Percentiles rank a stretch among this genome's conserved stretches.
Conservation (phyloP, 2,329 filamentous ascomycete genomes). For the Talaromyces atroroseus region DNA sequence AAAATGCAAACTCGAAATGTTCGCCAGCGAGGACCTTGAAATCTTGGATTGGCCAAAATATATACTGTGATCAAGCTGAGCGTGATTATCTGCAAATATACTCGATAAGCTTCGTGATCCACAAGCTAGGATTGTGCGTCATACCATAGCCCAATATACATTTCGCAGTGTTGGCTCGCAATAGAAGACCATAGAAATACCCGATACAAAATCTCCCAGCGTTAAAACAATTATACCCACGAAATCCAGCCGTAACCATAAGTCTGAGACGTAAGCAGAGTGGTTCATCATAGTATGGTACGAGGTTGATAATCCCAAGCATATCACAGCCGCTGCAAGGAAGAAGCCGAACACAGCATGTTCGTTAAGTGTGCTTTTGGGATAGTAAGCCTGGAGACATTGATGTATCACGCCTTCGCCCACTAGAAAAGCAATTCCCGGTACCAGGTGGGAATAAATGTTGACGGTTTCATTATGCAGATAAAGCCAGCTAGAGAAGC, state of each 20-base stretch:
- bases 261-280: slow-evolving; percentile 20
- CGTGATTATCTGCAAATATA: slow-evolving; percentile 21
- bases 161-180: slow-evolving; percentile 24
- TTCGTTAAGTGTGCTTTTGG: slow-evolving; percentile 12
- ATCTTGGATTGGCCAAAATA: slow-evolving; percentile 30
- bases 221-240: slow-evolving; percentile 30
- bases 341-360: slow-evolving; percentile 17
- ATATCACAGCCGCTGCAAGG: slow-evolving; percentile 25
- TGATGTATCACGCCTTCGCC: slow-evolving; percentile 8
- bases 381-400: slow-evolving; percentile 10
- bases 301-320: slow-evolving; percentile 26
- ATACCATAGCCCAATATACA: slow-evolving; percentile 33
- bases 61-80: slow-evolving; percentile 26
- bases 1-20: slow-evolving; percentile 24
- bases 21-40: slow-evolving; percentile 27
- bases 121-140: background rate
- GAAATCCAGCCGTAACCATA: slow-evolving; percentile 28
- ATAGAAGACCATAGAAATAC: slow-evolving; percentile 33
- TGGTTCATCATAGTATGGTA: slow-evolving; percentile 34
- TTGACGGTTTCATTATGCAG: slow-evolving; percentile 43
- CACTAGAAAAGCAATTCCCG: slow-evolving; percentile 26
- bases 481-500: slow-evolving; percentile 38
- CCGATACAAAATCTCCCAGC: slow-evolving; percentile 30
- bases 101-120: background rate
- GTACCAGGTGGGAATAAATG: slow-evolving; percentile 44